These are phyloP conservation scores for Physaria fendleri DNA, from an alignment of 345 rosid species.

Conservation along the genomic window DNA sequence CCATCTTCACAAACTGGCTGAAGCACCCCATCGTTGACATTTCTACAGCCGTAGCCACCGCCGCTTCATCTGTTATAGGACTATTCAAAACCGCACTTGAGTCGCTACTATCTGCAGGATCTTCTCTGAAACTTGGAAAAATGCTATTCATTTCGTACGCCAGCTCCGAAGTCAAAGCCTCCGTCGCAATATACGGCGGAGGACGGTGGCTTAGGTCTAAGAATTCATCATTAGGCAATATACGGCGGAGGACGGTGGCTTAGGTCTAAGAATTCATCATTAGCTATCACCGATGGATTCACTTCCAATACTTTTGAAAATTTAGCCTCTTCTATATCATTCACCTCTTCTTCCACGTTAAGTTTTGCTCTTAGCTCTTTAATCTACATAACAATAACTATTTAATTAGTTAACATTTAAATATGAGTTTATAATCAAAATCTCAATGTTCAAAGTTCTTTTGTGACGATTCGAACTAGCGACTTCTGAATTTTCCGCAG, in stretches of 20 bases:
- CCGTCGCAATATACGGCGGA: constrained; percentile 4
- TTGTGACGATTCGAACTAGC: too few species aligned
- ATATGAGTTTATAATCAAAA: too few species aligned
- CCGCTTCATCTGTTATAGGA: constrained; percentile 8
- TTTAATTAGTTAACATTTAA: too few species aligned
- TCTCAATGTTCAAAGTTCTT: too few species aligned
- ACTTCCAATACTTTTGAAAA: not conserved
- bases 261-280: constrained; percentile 12
- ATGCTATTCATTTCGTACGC: constrained; percentile 39
- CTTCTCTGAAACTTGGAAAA: constrained; percentile 45
- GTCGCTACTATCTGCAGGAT: constrained; percentile 66
- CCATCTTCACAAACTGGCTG: constrained; percentile 69
- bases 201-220: constrained; percentile 11
- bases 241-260: not conserved
- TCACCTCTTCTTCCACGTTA: constrained; percentile 3
- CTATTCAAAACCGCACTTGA: constrained; percentile 81
- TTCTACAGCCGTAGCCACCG: constrained; percentile 26
- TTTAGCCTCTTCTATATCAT: not conserved
- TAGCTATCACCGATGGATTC: not conserved
- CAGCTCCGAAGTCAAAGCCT: constrained; percentile 28
- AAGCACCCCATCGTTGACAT: constrained; percentile 40
- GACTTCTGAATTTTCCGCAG: too few species aligned
- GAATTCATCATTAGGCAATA: constrained; percentile 9
- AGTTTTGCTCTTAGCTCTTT: constrained; percentile 27
- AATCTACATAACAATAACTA: constrained; percentile 18